Base-by-base conservation (phyloP, 2,329 filamentous ascomycete species). In the Sporothrix phasma region DNA sequence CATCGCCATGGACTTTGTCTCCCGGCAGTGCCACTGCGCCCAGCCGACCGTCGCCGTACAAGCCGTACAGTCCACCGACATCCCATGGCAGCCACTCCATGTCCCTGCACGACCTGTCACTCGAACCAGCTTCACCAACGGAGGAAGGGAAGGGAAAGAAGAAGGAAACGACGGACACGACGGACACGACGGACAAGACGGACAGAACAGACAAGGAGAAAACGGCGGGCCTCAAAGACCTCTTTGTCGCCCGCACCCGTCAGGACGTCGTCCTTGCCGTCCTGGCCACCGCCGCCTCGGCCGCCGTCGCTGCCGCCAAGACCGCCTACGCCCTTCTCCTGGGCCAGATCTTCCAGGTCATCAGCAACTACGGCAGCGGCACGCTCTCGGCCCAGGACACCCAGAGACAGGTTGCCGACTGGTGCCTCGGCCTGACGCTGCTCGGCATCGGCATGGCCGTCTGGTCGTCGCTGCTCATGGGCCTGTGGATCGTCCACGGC, bases 401-500 rank as follows among this genome's bases (percentile, higher is more conserved):
- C 1, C 76, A 88, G 22, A 69, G 74, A 0, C 75, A 80, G 2
- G 79, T 90, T 0, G 80, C 82, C 0, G 79, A 73, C 47, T 87
- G 85, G 76, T 87, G 85, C 54, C 68, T 87, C 29, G 81, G 84
- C 29, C 76, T 96, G 49, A 74, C 85, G 0, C 80, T 78, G 0
- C 73, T 96, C 0, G 90, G 88, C 0, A 73, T 78, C 0, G 81
- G 77, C 0, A 86, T 84, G 54, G 93, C 89, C 84, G 53, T 91
- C 0, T 74, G 87, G 17, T 87, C 89, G 68, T 82, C 83, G 3
- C 15, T 81, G 1, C 88, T 90, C 69, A 87, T 91, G 69, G 79
- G 81, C 1, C 73, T 84, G 0, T 97, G 92, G 86, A 78, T 93
- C 34, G 72, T 82, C 0, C 94, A 94, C 73, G 90, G 92, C 15